Percentiles rank a stretch among this genome's conserved stretches.
Evolutionary conservation across 164 flowering plant species (phyloP).

Genomic region (Tetrastigma voinierianum): DNA sequence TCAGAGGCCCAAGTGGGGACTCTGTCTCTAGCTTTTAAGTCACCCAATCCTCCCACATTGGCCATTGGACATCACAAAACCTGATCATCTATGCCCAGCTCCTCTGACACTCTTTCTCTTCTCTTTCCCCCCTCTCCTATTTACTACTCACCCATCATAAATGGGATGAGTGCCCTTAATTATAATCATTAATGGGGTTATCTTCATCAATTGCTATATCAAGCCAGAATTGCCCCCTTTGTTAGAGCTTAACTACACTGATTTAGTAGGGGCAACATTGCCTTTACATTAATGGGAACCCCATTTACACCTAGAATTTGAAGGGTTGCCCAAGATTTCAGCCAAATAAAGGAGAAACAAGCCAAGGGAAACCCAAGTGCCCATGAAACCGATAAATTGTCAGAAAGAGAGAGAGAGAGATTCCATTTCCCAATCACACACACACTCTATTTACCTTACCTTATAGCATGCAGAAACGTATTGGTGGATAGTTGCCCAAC

Average conservation of each 20-base stretch:
- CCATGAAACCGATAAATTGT: slow-evolving; percentile 21
- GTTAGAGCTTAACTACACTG: too few species aligned
- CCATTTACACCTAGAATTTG: too few species aligned
- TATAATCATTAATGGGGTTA: not conserved
- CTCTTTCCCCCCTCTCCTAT: not conserved
- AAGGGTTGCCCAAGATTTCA: too few species aligned
- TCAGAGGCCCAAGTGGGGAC: slow-evolving; percentile 28
- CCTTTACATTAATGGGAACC: too few species aligned
- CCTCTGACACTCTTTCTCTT: slow-evolving; percentile 9
- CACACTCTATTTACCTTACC: slow-evolving; percentile 38
- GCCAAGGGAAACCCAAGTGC: slow-evolving; percentile 18
- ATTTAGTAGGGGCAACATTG: too few species aligned
- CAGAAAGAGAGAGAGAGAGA: slow-evolving; percentile 9
- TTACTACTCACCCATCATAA: not conserved
- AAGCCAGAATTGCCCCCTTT: too few species aligned
- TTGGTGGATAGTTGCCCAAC: slow-evolving; percentile 5
- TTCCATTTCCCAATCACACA: slow-evolving; percentile 46
- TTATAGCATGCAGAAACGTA: slow-evolving; percentile 13
- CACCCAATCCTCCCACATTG: slow-evolving; percentile 31
- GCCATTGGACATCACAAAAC: slow-evolving; percentile 21
- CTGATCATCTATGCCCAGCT: slow-evolving; percentile 17
- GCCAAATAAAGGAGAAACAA: slow-evolving; percentile 10
- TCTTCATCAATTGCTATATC: not conserved
- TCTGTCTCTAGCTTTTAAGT: slow-evolving; percentile 19
- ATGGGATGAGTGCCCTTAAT: not conserved